Base-by-base conservation (phyloP, 140 eudicot genomes). In the Erigeron philadelphicus region DNA sequence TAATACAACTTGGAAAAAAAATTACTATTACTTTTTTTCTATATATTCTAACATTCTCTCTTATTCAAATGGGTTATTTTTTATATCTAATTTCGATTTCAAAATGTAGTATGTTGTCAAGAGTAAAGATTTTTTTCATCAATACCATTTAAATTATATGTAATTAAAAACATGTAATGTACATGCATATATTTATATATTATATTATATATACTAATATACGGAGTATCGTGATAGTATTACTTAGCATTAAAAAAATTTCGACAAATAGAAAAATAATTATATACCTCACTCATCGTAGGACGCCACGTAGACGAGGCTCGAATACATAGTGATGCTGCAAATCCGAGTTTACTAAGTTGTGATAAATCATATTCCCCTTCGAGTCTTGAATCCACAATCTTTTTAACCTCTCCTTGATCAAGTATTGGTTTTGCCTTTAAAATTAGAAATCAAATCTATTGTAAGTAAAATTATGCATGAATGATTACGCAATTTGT, bases 301-400 rank as follows among this genome's bases (percentile, higher is more conserved):
- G 98, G 98, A 61, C 96, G 96, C 96, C 98, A 88, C 54, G 86
- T 78, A 41, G 96, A 81, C 44, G 96, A 81, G 38, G 96, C 85
- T 57, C 96, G 86, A 9, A 88, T 92, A 78, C 98, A 88, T 0
- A 92, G 91, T 61, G 98, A 88, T 19, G 98, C 95, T 7, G 79
- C 84, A 55, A 83, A 85, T 8, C 94, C 96, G 13, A 93, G 83
- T 42, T 80, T 66, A 49, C 61, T 81, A 17, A 93, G 85, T 62
- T 93, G 90, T 12, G 72, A 25, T 18, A 69, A 61, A 67, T 89
- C 85, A 43, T 84, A 93, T 11, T 61, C 75, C n/a, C 82, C 88
- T 81, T 82, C 85, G 13, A 92, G 95, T 73, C 85, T 83, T 42
- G 95, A 84, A 72, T 93, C 98, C 38, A 83, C 82, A 38, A 93